Percentiles rank a stretch among this genome's conserved stretches.
Evolutionary conservation across 768 basidiomycete genomes (phyloP).

Genomic region (Leccinum imitatum): DNA sequence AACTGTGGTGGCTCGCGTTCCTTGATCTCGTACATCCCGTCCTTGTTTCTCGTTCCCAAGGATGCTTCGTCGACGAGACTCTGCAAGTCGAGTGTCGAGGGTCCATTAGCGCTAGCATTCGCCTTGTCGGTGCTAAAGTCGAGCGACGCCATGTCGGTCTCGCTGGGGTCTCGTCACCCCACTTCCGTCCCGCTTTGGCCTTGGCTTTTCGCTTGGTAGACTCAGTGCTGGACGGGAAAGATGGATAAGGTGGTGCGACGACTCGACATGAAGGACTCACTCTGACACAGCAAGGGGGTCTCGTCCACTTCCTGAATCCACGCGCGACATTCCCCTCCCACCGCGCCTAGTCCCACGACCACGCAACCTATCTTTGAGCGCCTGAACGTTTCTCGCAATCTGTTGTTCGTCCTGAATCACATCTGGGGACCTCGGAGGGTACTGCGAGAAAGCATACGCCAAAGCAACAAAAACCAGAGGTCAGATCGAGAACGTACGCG

Average conservation of each 20-base stretch:
- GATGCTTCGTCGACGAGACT: constrained; percentile 69
- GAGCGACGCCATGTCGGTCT: constrained; percentile 88
- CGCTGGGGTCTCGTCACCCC: constrained; percentile 81
- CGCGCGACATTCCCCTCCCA: constrained; percentile 46
- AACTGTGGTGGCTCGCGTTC: constrained; percentile 44
- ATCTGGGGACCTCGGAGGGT: constrained; percentile 49
- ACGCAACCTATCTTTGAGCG: constrained; percentile 81
- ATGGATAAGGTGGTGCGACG: not conserved
- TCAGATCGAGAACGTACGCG: constrained; percentile 39
- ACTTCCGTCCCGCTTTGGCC: constrained; percentile 80
- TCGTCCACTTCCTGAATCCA: constrained; percentile 52
- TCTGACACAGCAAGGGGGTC: constrained; percentile 69
- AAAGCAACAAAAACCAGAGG: not conserved
- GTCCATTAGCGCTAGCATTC: constrained; percentile 32
- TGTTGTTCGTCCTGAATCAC: constrained; percentile 76
- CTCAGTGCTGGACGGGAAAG: constrained; percentile 53
- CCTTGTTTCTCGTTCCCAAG: constrained; percentile 70
- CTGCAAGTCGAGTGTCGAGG: constrained; percentile 53
- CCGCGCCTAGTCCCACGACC: constrained; percentile 66
- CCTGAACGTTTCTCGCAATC: constrained; percentile 90
- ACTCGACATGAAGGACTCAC: constrained; percentile 43
- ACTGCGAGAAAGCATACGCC: constrained; percentile 29
- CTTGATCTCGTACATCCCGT: constrained; percentile 73
- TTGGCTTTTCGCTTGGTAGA: constrained; percentile 61
- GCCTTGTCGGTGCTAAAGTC: constrained; percentile 77